These are phyloP conservation scores for Salix suchowensis DNA, from an alignment of 345 rosid genomes.

Conservation along the genomic window DNA sequence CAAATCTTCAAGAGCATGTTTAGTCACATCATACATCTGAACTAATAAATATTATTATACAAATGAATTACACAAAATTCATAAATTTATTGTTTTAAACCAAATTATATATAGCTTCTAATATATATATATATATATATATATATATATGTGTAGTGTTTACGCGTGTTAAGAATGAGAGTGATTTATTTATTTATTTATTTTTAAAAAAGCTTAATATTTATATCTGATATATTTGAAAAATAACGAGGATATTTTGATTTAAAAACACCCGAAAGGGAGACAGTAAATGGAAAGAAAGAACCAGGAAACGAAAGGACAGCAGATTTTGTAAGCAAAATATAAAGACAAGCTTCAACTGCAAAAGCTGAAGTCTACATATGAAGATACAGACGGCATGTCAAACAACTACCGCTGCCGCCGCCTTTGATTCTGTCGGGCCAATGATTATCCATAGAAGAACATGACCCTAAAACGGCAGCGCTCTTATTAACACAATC, in stretches of 20 bases:
- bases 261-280: not conserved
- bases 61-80: not conserved
- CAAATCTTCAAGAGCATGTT: no score
- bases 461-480: slow-evolving; percentile 5
- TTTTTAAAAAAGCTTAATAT: no score
- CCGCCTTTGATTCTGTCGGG: not conserved
- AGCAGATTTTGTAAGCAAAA: not conserved
- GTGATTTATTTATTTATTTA: no score
- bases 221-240: no score
- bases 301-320: not conserved
- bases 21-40: no score
- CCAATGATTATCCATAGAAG: not conserved
- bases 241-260: not conserved
- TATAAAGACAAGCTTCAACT: not conserved
- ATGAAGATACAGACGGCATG: not conserved
- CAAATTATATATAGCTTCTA: not conserved
- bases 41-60: no score
- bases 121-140: no score
- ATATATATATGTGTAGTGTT: no score
- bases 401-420: not conserved
- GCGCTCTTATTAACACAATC: not conserved
- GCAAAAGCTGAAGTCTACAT: not conserved
- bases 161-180: no score
- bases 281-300: no score
- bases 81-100: no score